Base-by-base conservation (phyloP, 1,139 yeast species). In the Pichia sp. region DNA sequence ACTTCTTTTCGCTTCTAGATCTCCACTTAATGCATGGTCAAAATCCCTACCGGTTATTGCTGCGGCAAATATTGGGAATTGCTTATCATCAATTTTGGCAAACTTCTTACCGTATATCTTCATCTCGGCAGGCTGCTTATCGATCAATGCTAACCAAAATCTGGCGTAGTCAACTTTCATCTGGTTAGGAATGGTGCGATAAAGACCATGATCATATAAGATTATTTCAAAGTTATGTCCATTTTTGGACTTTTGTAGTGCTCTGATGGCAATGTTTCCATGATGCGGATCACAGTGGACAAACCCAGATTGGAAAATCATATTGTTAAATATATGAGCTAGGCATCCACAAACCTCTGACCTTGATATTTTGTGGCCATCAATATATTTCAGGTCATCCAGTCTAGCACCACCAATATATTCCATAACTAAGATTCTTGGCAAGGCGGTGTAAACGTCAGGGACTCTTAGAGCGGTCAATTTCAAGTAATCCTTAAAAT, bases 271-370 rank as follows among this genome's bases (percentile, higher is more conserved):
- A 59, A 93, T 75, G 64, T 93, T 95, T 0, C 99, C 99, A 13
- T 96, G 97, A 69, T 93, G 99, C 1, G 99, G 99, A 69, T 93
- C 99, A 72, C 99, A 93, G 68, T 93, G 99, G 51, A 93, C 80
- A 16, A 90, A 97, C 32, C 83, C 85, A 0, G 97, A 96, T 1
- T 95, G 87, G 72, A 93, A 93, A 48, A 95, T 90, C 99, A 93
- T 93, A 66, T 85, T 85, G 72, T 92, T 90, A 75, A 93, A 93
- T 32, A 90, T 84, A 65, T 92, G 97, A 0, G 97, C 84, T 49
- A 93, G 75, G 67, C 98, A 93, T 8, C 84, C 75, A 4, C 95
- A 85, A 4, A 93, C 95, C 60, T 89, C 87, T 1, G 86, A 80
- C 15, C 96, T 75, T 26, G 87, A 81, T 54, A 93, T 90, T 42